phyloP scores from a whole-genome alignment of 805 yeast species.

The Torulaspora franciscae region DNA sequence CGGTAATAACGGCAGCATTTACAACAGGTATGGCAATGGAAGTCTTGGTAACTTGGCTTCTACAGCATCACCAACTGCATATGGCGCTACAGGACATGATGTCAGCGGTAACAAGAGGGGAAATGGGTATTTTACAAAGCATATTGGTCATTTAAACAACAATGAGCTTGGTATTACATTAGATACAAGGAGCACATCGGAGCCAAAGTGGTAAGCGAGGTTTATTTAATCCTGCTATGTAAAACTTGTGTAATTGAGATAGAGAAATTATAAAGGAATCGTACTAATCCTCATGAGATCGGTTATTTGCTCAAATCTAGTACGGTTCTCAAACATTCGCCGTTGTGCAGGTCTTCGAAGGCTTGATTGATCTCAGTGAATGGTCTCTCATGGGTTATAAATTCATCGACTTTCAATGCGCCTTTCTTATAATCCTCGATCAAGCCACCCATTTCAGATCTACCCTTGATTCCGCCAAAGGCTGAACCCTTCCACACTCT shows the following conservation, averaged over 20 bases:
- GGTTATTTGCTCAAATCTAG: conserved; percentile 39
- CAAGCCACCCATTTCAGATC: conserved; percentile 87
- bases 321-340: conserved; percentile 92
- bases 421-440: conserved; percentile 83
- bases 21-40: conserved; percentile 13
- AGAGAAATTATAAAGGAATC: neutral
- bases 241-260: neutral
- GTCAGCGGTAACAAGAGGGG: conserved; percentile 12
- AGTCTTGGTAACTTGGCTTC: conserved; percentile 12
- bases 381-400: conserved; percentile 83
- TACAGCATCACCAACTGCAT: conserved; percentile 2
- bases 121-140: conserved; percentile 7
- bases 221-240: neutral
- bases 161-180: conserved; percentile 22
- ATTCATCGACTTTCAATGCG: conserved; percentile 83
- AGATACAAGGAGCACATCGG: conserved; percentile 22
- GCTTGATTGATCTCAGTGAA: conserved; percentile 79
- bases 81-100: conserved; percentile 11
- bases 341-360: conserved; percentile 90
- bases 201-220: conserved; percentile 19
- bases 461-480: conserved; percentile 98
- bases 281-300: conserved; percentile 10
- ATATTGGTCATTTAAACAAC: conserved; percentile 4
- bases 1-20: conserved; percentile 12
- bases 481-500: conserved; percentile 99